Percentiles rank a stretch among this genome's conserved stretches.
Evolutionary conservation across 2,329 filamentous ascomycete species (phyloP).

Genomic region (Aspergillus nomiae): DNA sequence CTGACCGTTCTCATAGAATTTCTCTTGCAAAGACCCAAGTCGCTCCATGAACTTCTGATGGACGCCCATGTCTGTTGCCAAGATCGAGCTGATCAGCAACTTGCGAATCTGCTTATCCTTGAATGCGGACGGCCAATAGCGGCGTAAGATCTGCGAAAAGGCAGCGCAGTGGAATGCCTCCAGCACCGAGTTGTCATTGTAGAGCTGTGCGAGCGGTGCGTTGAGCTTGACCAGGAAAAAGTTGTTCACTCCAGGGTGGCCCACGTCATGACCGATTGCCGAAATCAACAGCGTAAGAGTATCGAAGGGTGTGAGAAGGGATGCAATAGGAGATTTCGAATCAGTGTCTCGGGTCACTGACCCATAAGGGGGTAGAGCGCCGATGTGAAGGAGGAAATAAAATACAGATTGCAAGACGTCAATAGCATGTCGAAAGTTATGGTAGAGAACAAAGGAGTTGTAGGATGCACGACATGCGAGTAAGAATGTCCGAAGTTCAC

Average conservation of each 20-base stretch:
- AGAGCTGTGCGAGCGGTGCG: constrained; percentile 88
- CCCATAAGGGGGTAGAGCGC: constrained; percentile 71
- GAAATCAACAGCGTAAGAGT: constrained; percentile 86
- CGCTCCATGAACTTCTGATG: constrained; percentile 97
- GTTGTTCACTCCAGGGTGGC: constrained; percentile 97
- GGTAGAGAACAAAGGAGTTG: constrained; percentile 93
- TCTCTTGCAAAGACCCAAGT: constrained; percentile 77
- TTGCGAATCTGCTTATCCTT: constrained; percentile 77
- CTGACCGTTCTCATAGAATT: constrained; percentile 66
- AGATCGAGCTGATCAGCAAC: constrained; percentile 94
- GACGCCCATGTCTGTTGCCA: constrained; percentile 95
- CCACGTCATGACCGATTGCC: constrained; percentile 97
- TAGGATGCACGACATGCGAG: constrained; percentile 91
- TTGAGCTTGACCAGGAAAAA: constrained; percentile 91
- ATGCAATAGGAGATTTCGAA: constrained; percentile 66
- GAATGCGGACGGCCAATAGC: constrained; percentile 86
- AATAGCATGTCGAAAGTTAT: constrained; percentile 97
- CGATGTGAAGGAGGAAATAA: constrained; percentile 80
- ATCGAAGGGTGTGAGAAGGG: constrained; percentile 81
- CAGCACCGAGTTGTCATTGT: constrained; percentile 94
- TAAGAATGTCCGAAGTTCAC: constrained; percentile 80
- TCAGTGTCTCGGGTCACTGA: constrained; percentile 32
- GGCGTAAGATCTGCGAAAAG: constrained; percentile 90
- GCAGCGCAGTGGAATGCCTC: constrained; percentile 98
- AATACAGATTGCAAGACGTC: constrained; percentile 95